Evolutionary conservation across 2,329 filamentous ascomycete species (phyloP).

Genomic region (Epichloe festucae): DNA sequence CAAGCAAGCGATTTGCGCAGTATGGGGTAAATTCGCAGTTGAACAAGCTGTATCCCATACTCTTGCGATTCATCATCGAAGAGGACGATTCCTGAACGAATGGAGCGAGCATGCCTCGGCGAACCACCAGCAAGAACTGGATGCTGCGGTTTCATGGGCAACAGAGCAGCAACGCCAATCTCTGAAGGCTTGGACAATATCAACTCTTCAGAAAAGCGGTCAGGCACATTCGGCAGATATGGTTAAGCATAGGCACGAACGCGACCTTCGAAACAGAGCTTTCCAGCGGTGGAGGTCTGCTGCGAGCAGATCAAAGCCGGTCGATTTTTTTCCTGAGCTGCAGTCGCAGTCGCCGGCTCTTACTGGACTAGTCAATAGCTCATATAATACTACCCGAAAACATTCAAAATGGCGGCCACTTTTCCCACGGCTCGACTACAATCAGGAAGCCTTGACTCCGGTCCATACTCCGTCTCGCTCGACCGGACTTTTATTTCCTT

Average conservation of each 20-base stretch:
- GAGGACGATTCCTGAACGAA: conserved; percentile 8
- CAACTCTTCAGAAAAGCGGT: conserved; percentile 22
- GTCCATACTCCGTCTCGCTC: conserved; percentile 34
- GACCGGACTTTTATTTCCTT: conserved; percentile 27
- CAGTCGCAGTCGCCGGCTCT: background rate
- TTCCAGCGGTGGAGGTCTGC: conserved; percentile 20
- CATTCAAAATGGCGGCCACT: conserved; percentile 14
- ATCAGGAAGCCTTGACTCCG: conserved; percentile 10
- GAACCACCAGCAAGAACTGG: conserved; percentile 13
- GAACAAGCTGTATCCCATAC: background rate
- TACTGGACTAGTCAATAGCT: background rate
- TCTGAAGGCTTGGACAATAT: conserved; percentile 25
- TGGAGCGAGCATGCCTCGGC: conserved; percentile 10
- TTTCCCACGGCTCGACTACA: conserved; percentile 11
- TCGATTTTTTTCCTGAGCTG: background rate
- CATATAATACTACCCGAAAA: conserved; percentile 14
- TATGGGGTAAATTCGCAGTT: conserved; percentile 11
- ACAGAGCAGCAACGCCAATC: conserved; percentile 18
- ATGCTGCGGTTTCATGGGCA: conserved; percentile 21
- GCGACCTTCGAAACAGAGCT: conserved; percentile 18
- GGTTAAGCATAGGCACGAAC: conserved; percentile 19
- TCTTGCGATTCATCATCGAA: background rate
- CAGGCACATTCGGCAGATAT: conserved; percentile 24
- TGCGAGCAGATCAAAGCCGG: conserved; percentile 8
- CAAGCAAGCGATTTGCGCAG: conserved; percentile 5